Conservation (phyloP, 2,329 filamentous ascomycete species). For the Penicillium glabrum region DNA sequence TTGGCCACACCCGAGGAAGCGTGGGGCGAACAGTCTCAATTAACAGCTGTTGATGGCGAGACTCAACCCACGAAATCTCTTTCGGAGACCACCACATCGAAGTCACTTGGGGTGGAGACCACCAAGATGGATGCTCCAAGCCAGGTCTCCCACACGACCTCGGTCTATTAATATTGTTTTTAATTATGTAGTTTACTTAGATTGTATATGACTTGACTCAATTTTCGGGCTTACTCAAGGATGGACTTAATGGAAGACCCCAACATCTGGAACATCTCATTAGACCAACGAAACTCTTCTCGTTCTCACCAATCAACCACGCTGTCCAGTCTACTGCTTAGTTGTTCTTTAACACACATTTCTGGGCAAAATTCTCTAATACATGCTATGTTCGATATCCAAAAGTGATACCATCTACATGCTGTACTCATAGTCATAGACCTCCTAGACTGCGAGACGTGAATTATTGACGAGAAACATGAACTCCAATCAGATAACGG, state of each 20-base stretch:
- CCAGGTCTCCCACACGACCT: neutral
- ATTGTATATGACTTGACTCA: neutral
- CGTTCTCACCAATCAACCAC: too few relatives aligned
- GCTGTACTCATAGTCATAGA: too few relatives aligned
- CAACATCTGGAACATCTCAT: too few relatives aligned
- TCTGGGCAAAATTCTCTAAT: too few relatives aligned
- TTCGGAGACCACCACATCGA: neutral
- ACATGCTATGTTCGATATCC: neutral
- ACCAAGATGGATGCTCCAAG: neutral
- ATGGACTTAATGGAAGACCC: too few relatives aligned
- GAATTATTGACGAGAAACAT: too few relatives aligned
- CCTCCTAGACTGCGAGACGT: neutral
- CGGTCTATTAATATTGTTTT: neutral
- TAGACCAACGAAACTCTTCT: too few relatives aligned
- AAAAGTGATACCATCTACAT: too few relatives aligned
- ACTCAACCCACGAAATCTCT: neutral
- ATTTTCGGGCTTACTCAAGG: neutral
- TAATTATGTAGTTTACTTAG: neutral
- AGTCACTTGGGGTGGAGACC: neutral
- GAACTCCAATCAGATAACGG: too few relatives aligned
- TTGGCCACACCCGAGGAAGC: neutral
- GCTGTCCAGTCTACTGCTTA: too few relatives aligned
- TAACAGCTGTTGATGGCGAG: neutral
- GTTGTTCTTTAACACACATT: too few relatives aligned
- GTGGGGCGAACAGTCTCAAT: slow-evolving; percentile 5